These are phyloP conservation scores for Coleophoma eucalyptorum DNA, from an alignment of 2,329 filamentous ascomycete species.

Conservation along the genomic window DNA sequence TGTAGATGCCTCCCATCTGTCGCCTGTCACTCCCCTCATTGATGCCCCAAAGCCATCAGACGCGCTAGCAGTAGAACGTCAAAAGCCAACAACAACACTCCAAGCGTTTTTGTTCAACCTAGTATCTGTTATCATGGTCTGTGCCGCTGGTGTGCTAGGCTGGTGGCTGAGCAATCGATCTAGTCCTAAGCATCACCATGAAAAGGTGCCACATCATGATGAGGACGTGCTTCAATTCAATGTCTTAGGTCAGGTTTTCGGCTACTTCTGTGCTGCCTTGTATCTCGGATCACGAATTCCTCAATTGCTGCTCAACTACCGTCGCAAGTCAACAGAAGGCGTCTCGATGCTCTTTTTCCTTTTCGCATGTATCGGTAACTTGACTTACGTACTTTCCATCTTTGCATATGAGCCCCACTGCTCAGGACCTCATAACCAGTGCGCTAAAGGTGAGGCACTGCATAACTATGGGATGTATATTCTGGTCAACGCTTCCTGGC, in stretches of 20 bases:
- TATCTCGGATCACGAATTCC: slow-evolving; percentile 89
- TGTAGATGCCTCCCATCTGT: slow-evolving; percentile 65
- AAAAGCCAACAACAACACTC: slow-evolving; percentile 43
- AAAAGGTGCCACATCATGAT: slow-evolving; percentile 25
- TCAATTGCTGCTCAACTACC: slow-evolving; percentile 88
- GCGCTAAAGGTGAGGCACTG: slow-evolving; percentile 60
- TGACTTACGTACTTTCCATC: slow-evolving; percentile 90
- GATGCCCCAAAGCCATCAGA: slow-evolving; percentile 38
- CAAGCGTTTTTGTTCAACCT: slow-evolving; percentile 70
- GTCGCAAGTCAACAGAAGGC: slow-evolving; percentile 88
- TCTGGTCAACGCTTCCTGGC: slow-evolving; percentile 85
- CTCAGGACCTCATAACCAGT: slow-evolving; percentile 34
- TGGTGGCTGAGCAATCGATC: slow-evolving; percentile 68
- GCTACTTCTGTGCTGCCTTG: slow-evolving; percentile 83
- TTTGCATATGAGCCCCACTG: slow-evolving; percentile 83
- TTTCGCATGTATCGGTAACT: slow-evolving; percentile 91
- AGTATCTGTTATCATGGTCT: slow-evolving; percentile 75
- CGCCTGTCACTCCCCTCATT: slow-evolving; percentile 78
- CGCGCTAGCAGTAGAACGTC: slow-evolving; percentile 35
- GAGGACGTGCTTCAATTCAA: slow-evolving; percentile 62
- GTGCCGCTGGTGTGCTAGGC: slow-evolving; percentile 75
- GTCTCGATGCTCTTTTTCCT: slow-evolving; percentile 94
- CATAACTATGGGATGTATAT: slow-evolving; percentile 77
- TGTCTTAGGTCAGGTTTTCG: slow-evolving; percentile 81
- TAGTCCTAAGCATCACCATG: slow-evolving; percentile 15